phyloP scores from a whole-genome alignment of 2,329 filamentous ascomycete species.

The Amesomyces nigricolor region DNA sequence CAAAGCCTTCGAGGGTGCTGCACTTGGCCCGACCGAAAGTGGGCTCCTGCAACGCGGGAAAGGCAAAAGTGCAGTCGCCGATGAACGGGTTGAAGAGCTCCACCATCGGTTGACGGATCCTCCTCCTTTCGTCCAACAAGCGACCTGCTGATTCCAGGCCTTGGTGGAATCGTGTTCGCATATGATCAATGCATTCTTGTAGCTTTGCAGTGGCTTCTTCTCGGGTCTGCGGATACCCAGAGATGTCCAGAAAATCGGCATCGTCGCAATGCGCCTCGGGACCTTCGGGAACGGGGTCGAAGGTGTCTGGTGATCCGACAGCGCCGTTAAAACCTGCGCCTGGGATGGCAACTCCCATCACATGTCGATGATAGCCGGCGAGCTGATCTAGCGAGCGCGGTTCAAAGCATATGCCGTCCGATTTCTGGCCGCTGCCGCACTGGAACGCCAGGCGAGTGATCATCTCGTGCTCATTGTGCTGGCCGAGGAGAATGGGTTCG shows the following conservation, averaged over 20 bases:
- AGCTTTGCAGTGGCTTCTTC: conserved; percentile 19
- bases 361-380: conserved; percentile 22
- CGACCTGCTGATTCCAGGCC: conserved; percentile 12
- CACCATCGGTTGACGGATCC: conserved; percentile 20
- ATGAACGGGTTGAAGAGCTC: conserved; percentile 12
- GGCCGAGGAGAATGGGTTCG: conserved; percentile 20
- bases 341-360: conserved; percentile 20
- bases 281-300: conserved; percentile 23
- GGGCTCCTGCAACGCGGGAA: conserved; percentile 18
- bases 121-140: conserved; percentile 18
- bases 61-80: conserved; percentile 24
- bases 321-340: conserved; percentile 24
- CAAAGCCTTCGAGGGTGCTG: conserved; percentile 20
- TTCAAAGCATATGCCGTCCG: conserved; percentile 25
- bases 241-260: conserved; percentile 23
- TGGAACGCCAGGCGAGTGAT: conserved; percentile 26
- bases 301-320: conserved; percentile 22
- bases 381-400: conserved; percentile 25
- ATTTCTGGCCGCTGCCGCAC: conserved; percentile 18
- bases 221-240: conserved; percentile 22
- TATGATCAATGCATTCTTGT: conserved; percentile 22
- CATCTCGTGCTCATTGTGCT: conserved; percentile 27
- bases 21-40: conserved; percentile 22
- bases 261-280: conserved; percentile 26
- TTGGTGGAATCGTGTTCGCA: conserved; percentile 23